These are phyloP conservation scores for Cajanus cajan DNA, from an alignment of 306 rosid genomes.

Conservation along the genomic window DNA sequence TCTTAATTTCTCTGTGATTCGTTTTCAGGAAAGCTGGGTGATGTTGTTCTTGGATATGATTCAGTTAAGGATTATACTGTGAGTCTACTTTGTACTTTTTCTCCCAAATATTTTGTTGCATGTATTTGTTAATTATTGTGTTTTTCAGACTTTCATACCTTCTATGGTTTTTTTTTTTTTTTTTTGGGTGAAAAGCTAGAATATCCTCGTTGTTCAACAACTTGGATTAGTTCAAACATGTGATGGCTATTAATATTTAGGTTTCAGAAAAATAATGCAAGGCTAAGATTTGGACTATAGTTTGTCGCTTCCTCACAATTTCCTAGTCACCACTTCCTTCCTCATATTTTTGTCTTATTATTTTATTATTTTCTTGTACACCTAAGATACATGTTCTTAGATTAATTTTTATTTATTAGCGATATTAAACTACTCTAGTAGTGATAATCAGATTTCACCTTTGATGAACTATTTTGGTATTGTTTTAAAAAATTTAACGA, in stretches of 20 bases:
- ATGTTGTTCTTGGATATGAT: constrained; percentile 80
- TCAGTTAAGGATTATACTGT: constrained; percentile 58
- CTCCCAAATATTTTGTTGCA: background rate
- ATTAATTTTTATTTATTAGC: background rate
- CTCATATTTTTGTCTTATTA: too few species aligned
- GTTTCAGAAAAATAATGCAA: background rate
- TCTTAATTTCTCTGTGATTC: background rate
- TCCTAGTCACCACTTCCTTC: background rate
- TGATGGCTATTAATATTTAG: constrained; percentile 2
- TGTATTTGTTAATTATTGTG: background rate
- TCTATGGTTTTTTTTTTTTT: background rate
- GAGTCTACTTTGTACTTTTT: background rate
- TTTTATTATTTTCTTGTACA: background rate
- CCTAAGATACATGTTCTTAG: background rate
- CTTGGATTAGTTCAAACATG: constrained; percentile 26
- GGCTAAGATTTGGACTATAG: background rate
- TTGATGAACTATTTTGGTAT: background rate
- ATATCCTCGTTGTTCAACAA: background rate
- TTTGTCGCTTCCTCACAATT: background rate
- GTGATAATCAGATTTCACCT: background rate
- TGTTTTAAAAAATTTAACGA: background rate
- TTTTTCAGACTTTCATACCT: background rate
- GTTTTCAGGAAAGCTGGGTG: constrained; percentile 63
- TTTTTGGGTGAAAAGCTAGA: background rate
- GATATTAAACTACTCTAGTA: background rate